Conservation (phyloP, 1,284 basidiomycete genomes). For the Malassezia globosa region DNA sequence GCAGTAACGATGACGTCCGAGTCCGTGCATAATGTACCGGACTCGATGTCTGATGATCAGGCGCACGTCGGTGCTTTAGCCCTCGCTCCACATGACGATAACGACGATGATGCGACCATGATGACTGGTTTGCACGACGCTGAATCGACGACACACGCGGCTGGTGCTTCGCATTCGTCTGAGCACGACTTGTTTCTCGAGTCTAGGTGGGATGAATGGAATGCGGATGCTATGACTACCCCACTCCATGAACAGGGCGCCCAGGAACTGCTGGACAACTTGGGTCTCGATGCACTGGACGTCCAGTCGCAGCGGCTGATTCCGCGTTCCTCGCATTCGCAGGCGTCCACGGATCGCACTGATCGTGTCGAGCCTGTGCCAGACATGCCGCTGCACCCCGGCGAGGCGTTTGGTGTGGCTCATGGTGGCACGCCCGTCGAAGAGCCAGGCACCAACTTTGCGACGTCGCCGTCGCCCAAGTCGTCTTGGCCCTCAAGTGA, state of each 20-base stretch:
- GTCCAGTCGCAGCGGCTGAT: not conserved
- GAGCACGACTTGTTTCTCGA: not conserved
- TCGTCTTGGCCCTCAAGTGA: too few relatives aligned
- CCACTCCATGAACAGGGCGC: not conserved
- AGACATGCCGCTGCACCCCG: not conserved
- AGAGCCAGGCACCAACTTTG: not conserved
- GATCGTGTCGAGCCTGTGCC: not conserved
- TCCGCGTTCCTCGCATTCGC: not conserved
- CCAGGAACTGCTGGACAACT: constrained; percentile 2
- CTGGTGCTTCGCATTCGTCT: too few relatives aligned
- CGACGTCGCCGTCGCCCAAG: not conserved
- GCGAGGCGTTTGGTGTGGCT: not conserved
- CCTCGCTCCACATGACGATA: constrained; percentile 1
- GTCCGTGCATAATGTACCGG: not conserved
- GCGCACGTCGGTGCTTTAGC: not conserved
- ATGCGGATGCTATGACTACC: not conserved
- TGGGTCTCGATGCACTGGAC: constrained; percentile 2
- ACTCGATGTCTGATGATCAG: not conserved
- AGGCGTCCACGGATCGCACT: not conserved
- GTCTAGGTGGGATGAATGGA: not conserved
- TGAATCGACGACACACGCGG: not conserved
- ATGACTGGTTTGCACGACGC: not conserved
- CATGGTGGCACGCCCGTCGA: not conserved
- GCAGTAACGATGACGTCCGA: too few relatives aligned
- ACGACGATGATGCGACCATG: not conserved